Conservation (phyloP, 768 basidiomycete genomes). For the Suillus placidus region DNA sequence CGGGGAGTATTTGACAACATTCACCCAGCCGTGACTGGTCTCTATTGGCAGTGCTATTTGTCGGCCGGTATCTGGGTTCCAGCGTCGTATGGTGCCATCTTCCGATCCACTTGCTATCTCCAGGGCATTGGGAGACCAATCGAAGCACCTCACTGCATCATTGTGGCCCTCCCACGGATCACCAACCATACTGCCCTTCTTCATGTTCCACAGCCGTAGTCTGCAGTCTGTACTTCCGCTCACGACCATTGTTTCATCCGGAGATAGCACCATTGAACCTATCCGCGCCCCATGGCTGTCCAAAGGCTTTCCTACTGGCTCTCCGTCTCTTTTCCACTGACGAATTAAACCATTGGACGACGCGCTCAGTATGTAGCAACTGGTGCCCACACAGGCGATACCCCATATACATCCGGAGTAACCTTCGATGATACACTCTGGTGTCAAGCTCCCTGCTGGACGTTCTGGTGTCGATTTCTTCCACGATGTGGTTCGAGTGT, state of each 20-base stretch:
- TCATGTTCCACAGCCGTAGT: not conserved
- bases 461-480: not conserved
- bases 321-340: not conserved
- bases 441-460: not conserved
- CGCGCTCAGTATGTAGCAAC: not conserved
- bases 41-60: not conserved
- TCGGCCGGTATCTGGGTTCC: slow-evolving; percentile 12
- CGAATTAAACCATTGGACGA: not conserved
- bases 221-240: not conserved
- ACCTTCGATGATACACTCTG: not conserved
- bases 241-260: not conserved
- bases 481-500: not conserved
- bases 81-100: slow-evolving; percentile 18
- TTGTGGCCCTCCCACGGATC: slow-evolving; percentile 3
- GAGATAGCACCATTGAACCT: not conserved
- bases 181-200: not conserved
- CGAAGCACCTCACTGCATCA: slow-evolving; percentile 5
- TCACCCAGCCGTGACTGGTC: not conserved
- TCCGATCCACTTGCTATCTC: slow-evolving; percentile 15
- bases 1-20: not conserved
- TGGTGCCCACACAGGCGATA: not conserved
- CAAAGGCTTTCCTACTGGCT: not conserved
- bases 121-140: slow-evolving; percentile 16
- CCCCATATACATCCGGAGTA: not conserved
- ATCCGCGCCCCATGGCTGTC: not conserved